Evolutionary conservation across 2,329 filamentous ascomycete genomes (phyloP).

Genomic region (Emmonsiellopsis sp.): DNA sequence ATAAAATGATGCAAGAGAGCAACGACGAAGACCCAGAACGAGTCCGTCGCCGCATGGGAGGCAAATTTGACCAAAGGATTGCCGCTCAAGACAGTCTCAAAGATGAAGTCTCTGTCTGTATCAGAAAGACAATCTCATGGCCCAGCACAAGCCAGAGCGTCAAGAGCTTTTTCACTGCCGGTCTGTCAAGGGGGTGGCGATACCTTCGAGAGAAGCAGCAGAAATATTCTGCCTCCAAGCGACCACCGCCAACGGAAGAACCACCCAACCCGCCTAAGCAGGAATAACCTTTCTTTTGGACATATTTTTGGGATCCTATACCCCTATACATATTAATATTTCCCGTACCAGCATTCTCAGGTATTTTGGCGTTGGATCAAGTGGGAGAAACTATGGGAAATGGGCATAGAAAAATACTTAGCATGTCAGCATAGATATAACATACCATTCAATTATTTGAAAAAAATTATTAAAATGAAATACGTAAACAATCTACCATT

Average conservation of each 20-base stretch:
- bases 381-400: background rate
- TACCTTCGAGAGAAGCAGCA: conserved; percentile 76
- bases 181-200: conserved; percentile 57
- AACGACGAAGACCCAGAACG: conserved; percentile 57
- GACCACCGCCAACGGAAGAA: background rate
- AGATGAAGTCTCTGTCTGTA: conserved; percentile 62
- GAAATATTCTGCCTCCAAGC: conserved; percentile 45
- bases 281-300: background rate
- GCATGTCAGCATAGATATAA: background rate
- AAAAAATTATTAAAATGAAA: background rate
- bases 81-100: conserved; percentile 62
- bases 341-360: background rate
- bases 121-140: conserved; percentile 85
- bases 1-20: conserved; percentile 70
- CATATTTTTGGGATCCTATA: background rate
- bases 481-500: background rate
- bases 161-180: conserved; percentile 76
- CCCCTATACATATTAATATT: background rate
- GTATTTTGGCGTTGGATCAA: background rate
- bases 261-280: conserved; percentile 1
- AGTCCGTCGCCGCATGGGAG: conserved; percentile 66
- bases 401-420: background rate
- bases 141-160: conserved; percentile 79
- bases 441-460: background rate
- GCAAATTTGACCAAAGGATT: conserved; percentile 78